Evolutionary conservation across 1,284 basidiomycete species (phyloP), one percentile per base, ranked within the genome.

Genomic region (Calocybe gambosa): DNA sequence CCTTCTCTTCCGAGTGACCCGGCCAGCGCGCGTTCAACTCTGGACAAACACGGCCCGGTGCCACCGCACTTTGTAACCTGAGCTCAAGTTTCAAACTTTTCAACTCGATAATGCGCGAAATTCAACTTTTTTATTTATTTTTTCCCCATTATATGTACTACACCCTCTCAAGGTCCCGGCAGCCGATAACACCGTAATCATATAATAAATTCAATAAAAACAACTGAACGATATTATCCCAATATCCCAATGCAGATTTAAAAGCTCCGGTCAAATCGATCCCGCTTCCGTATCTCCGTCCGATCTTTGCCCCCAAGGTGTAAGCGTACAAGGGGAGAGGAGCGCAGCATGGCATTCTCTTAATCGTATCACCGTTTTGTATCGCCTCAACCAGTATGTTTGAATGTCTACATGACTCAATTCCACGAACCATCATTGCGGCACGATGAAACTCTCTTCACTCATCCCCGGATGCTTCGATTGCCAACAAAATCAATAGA

Each of bases 1-100:
- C 19, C 38, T 3, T 23, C 15, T 15, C 35, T 37, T 42, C 38
- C 42, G 42, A 40, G 20, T 29, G 34, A 42, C 36, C 34, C 46
- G 46, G 21, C 33, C 42, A 26, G 20, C 21, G 23, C 21, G 23
- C 36, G 35, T 37, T 37, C 29, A 52, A 42, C 16, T 31, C 19
- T 10, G 47, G 41, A 29, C 31, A 39, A 40, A 28, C 23, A 37
- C 47, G 45, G 47, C 5, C 48, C 43, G 39, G 16, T 34, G 28
- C 42, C 29, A 43, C 34, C 43, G 42, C 20, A 33, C 12, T 39
- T 12, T 5, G 10, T 5, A 26, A 34, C 15, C 31, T 3, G 15
- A 15, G 31, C 15, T 10, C 6, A 20, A 19, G 23, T 45, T 39
- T 49, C 45, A 53, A n/a, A n/a, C n/a, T n/a, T n/a, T n/a, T n/a